These are phyloP conservation scores for Pseudogymnoascus sp. DNA, from an alignment of 2,329 filamentous ascomycete genomes.

Conservation along the genomic window DNA sequence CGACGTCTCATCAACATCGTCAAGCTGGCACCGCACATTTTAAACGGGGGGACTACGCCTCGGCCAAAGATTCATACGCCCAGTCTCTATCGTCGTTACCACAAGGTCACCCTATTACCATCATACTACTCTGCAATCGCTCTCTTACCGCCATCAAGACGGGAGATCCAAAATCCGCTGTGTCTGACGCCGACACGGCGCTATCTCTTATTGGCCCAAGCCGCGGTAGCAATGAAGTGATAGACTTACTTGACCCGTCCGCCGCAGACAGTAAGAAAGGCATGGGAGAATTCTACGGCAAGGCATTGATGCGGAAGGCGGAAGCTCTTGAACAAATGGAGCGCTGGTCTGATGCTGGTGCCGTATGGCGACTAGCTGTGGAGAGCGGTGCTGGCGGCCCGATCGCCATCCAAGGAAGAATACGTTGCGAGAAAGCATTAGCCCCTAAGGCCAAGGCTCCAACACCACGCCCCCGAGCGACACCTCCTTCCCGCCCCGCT, in stretches of 20 bases:
- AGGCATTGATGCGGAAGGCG: slow-evolving; percentile 87
- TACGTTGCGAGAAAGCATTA: slow-evolving; percentile 82
- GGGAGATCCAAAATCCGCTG: slow-evolving; percentile 80
- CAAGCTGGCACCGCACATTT: slow-evolving; percentile 79
- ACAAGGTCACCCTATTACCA: slow-evolving; percentile 68
- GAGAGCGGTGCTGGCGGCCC: slow-evolving; percentile 79
- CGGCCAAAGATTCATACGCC: slow-evolving; percentile 76
- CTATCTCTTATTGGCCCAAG: slow-evolving; percentile 70
- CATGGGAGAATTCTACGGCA: slow-evolving; percentile 90
- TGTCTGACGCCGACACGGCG: slow-evolving; percentile 75
- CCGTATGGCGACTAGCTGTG: slow-evolving; percentile 74
- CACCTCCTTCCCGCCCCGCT: slow-evolving; percentile 35
- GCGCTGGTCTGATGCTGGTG: slow-evolving; percentile 76
- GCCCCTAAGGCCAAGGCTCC: slow-evolving; percentile 53
- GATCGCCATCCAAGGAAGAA: slow-evolving; percentile 74
- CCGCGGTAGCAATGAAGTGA: slow-evolving; percentile 71
- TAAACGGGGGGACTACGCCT: slow-evolving; percentile 86
- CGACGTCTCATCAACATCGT: slow-evolving; percentile 70
- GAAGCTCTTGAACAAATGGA: slow-evolving; percentile 95
- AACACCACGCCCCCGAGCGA: slow-evolving; percentile 36
- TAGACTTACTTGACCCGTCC: slow-evolving; percentile 55
- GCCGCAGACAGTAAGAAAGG: slow-evolving; percentile 60
- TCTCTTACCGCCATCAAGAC: slow-evolving; percentile 85
- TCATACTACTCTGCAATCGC: slow-evolving; percentile 86
- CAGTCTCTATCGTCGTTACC: slow-evolving; percentile 69